Conservation (phyloP, 768 basidiomycete genomes). For the Lentinula guzmanii region DNA sequence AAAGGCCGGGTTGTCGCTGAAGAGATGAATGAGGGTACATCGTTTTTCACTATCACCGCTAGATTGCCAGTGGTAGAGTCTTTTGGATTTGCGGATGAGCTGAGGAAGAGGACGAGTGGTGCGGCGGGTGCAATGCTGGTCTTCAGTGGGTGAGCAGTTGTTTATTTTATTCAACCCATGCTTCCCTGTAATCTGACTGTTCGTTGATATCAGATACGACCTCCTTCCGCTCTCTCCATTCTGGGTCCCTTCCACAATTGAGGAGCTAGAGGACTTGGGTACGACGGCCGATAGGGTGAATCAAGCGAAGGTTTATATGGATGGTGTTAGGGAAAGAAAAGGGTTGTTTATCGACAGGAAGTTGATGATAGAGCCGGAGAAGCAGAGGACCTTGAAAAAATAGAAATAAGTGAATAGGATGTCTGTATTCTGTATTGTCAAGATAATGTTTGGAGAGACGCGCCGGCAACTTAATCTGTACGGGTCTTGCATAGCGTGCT, state of each 20-base stretch:
- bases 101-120: constrained; percentile 92
- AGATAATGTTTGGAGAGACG: no score
- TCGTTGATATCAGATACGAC: constrained; percentile 60
- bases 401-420: constrained; percentile 19
- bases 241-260: constrained; percentile 97
- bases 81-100: constrained; percentile 96
- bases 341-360: constrained; percentile 95
- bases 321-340: constrained; percentile 83
- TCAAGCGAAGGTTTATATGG: constrained; percentile 91
- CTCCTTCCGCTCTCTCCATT: constrained; percentile 92
- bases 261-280: constrained; percentile 94
- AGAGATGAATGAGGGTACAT: constrained; percentile 97
- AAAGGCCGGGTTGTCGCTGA: constrained; percentile 91
- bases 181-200: no score
- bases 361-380: constrained; percentile 89
- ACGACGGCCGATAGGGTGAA: constrained; percentile 93
- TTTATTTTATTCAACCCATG: neutral
- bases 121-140: constrained; percentile 97
- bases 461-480: no score
- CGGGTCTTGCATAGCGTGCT: no score
- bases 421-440: no score
- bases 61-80: constrained; percentile 93
- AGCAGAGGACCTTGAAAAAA: constrained; percentile 83
- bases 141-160: constrained; percentile 74
- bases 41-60: constrained; percentile 89